Evolutionary conservation across 78 protist species (phyloP).

Genomic region (Paratrimastix pyriformis): DNA sequence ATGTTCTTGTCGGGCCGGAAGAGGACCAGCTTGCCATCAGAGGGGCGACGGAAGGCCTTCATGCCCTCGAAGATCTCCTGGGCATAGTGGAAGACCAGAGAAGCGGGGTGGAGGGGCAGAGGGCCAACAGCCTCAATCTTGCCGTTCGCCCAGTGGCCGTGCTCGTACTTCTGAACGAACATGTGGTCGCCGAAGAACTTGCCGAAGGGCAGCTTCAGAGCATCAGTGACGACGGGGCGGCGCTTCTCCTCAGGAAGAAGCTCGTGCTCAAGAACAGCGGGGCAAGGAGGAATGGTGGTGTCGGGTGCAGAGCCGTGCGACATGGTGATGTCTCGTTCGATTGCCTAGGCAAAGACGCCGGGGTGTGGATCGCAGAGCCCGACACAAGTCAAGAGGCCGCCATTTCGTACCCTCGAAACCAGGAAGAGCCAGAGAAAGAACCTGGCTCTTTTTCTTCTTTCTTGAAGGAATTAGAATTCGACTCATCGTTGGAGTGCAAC

Average conservation of each 20-base stretch:
- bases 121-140: constrained; percentile 21
- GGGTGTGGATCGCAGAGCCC: not conserved
- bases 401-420: not conserved
- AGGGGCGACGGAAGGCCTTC: constrained; percentile 18
- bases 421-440: not conserved
- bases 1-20: constrained; percentile 34
- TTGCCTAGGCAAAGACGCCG: not conserved
- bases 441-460: not conserved
- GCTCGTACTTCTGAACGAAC: not conserved
- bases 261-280: not conserved
- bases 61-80: constrained; percentile 40
- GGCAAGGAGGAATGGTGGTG: not conserved
- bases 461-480: no score
- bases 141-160: not conserved
- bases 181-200: constrained; percentile 3
- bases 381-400: not conserved
- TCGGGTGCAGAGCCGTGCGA: no score
- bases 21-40: not conserved
- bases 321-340: not conserved
- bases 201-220: not conserved
- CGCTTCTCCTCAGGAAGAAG: constrained; percentile 2
- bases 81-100: constrained; percentile 27
- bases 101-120: constrained; percentile 28
- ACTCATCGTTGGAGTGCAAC: no score
- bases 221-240: not conserved